A percentile compares a stretch with the other conserved stretches of the same genome.
Evolutionary conservation across 345 rosid genomes (phyloP).

Genomic region (Sapria himalayana): DNA sequence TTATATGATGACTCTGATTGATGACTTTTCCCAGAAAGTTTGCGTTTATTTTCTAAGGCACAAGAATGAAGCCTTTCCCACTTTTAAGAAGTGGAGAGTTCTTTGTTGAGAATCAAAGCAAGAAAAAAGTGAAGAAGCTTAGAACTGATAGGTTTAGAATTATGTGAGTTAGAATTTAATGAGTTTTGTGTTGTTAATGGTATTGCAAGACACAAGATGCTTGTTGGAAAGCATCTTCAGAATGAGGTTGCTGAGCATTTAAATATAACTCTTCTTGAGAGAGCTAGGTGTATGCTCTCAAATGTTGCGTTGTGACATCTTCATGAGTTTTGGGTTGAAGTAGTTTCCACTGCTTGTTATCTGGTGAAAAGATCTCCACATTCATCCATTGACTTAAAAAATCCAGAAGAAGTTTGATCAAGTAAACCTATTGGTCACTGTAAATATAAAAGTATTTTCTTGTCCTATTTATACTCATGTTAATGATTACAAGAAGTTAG

Average conservation of each 20-base stretch:
- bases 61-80: not conserved
- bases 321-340: not conserved
- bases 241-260: not conserved
- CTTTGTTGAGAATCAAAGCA: not conserved
- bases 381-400: not conserved
- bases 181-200: not conserved
- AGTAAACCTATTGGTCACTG: not conserved
- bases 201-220: not conserved
- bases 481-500: not conserved
- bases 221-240: not conserved
- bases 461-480: too few species aligned
- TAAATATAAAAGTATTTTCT: not conserved
- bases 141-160: not conserved
- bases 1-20: not conserved
- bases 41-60: slow-evolving; percentile 1
- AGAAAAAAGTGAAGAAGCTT: not conserved
- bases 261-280: not conserved
- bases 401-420: not conserved
- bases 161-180: not conserved
- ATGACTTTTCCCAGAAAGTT: not conserved
- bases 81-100: not conserved
- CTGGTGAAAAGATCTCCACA: not conserved
- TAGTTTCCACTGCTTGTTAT: not conserved
- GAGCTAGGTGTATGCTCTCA: not conserved
- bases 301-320: not conserved